Evolutionary conservation across 371 early-diverging fungal genomes (phyloP).

Genomic region (Circinella umbellata): DNA sequence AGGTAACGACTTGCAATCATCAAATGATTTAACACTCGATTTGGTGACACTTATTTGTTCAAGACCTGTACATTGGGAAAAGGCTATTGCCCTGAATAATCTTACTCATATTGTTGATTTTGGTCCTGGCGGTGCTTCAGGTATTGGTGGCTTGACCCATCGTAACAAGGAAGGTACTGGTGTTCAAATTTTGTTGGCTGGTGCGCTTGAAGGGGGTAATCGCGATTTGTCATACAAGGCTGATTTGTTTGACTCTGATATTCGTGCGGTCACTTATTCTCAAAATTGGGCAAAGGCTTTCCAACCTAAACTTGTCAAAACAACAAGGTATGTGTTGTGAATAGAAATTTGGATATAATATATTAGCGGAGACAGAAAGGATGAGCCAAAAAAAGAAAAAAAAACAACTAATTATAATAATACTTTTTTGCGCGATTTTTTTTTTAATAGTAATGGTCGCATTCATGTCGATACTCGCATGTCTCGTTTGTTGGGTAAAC

Average conservation of each 20-base stretch:
- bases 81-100: slow-evolving; percentile 71
- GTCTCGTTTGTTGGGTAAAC: slow-evolving; percentile 87
- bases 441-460: slow-evolving; percentile 59
- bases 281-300: slow-evolving; percentile 91
- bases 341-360: neutral
- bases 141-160: slow-evolving; percentile 86
- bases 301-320: slow-evolving; percentile 76
- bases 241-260: slow-evolving; percentile 81
- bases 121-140: slow-evolving; percentile 92
- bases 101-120: slow-evolving; percentile 93
- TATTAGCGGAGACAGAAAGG: neutral
- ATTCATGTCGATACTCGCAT: slow-evolving; percentile 91
- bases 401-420: neutral
- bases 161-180: slow-evolving; percentile 97
- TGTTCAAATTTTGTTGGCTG: slow-evolving; percentile 84
- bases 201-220: slow-evolving; percentile 69
- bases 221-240: slow-evolving; percentile 83
- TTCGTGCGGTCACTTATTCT: slow-evolving; percentile 82
- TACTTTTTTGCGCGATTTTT: slow-evolving; percentile 7
- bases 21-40: slow-evolving; percentile 63
- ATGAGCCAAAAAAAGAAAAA: no score
- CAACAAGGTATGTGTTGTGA: slow-evolving; percentile 40
- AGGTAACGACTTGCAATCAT: slow-evolving; percentile 72
- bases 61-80: slow-evolving; percentile 89
- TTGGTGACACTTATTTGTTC: slow-evolving; percentile 84